These are phyloP conservation scores for Trapa incisa DNA, from an alignment of 345 rosid genomes.

Conservation along the genomic window DNA sequence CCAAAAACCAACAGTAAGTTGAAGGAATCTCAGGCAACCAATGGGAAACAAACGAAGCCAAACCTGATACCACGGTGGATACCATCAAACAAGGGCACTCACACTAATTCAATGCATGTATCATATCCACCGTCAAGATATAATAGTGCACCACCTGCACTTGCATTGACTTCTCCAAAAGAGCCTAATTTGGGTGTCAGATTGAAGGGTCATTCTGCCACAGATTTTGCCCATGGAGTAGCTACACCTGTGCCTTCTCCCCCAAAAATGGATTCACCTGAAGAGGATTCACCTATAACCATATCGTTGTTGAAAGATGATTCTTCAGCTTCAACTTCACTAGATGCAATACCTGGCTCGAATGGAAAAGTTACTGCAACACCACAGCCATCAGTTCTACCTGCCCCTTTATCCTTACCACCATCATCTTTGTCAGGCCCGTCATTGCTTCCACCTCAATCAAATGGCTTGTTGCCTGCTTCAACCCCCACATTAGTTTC, in stretches of 20 bases:
- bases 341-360: constrained; percentile 7
- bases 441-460: constrained; percentile 12
- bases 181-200: constrained; percentile 31
- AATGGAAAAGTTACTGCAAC: constrained; percentile 20
- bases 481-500: neutral
- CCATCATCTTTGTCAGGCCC: constrained; percentile 18
- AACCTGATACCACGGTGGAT: constrained; percentile 71
- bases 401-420: constrained; percentile 4
- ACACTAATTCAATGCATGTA: constrained; percentile 69
- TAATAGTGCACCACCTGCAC: constrained; percentile 72
- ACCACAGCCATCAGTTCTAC: constrained; percentile 12
- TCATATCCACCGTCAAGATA: constrained; percentile 66
- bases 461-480: neutral
- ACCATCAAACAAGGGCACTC: constrained; percentile 76
- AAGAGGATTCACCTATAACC: neutral
- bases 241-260: constrained; percentile 32
- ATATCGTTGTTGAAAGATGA: neutral
- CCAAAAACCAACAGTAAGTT: constrained; percentile 46
- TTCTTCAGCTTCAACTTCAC: constrained; percentile 18
- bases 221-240: constrained; percentile 17
- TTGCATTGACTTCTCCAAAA: constrained; percentile 38
- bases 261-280: constrained; percentile 6
- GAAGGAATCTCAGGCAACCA: constrained; percentile 35
- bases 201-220: constrained; percentile 19
- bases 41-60: constrained; percentile 65